Conservation (phyloP, 1,284 basidiomycete genomes). For the Moesziomyces sp. region DNA sequence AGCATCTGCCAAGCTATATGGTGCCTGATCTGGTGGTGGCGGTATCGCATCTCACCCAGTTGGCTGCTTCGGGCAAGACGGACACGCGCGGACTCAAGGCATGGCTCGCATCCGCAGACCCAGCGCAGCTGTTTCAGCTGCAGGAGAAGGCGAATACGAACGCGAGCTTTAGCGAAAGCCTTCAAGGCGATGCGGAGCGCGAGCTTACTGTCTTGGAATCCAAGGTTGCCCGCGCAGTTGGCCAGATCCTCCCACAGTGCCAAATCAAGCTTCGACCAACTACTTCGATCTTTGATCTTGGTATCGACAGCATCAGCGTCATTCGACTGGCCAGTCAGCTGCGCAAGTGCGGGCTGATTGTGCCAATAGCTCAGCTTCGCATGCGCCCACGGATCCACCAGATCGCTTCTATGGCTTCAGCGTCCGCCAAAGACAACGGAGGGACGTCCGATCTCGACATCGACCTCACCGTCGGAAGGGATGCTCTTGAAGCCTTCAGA, state of each 20-base stretch:
- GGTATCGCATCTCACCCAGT: conserved; percentile 13
- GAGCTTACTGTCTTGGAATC: not conserved
- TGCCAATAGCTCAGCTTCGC: conserved; percentile 8
- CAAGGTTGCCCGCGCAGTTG: conserved; percentile 1
- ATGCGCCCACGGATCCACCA: conserved; percentile 10
- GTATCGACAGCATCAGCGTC: conserved; percentile 21
- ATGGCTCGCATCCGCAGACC: conserved; percentile 11
- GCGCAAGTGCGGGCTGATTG: conserved; percentile 6
- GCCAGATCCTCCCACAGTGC: conserved; percentile 1
- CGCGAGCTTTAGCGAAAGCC: not conserved
- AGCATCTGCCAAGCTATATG: conserved; percentile 23
- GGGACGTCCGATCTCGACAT: not conserved
- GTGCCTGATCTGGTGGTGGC: conserved; percentile 15
- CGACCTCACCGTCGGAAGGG: conserved; percentile 5
- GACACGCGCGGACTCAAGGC: conserved; percentile 10
- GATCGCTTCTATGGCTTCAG: conserved; percentile 4
- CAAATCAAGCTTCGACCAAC: not conserved
- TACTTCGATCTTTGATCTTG: conserved; percentile 28
- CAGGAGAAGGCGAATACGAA: not conserved
- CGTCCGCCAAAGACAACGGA: not conserved
- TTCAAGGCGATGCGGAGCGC: not conserved
- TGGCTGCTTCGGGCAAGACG: conserved; percentile 18
- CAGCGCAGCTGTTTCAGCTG: conserved; percentile 9
- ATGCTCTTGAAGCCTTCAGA: not conserved
- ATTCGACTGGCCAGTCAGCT: conserved; percentile 11